These are phyloP conservation scores for Chrysanthemum lavandulifolium DNA, from an alignment of 129 eudicot genomes.

Conservation along the genomic window DNA sequence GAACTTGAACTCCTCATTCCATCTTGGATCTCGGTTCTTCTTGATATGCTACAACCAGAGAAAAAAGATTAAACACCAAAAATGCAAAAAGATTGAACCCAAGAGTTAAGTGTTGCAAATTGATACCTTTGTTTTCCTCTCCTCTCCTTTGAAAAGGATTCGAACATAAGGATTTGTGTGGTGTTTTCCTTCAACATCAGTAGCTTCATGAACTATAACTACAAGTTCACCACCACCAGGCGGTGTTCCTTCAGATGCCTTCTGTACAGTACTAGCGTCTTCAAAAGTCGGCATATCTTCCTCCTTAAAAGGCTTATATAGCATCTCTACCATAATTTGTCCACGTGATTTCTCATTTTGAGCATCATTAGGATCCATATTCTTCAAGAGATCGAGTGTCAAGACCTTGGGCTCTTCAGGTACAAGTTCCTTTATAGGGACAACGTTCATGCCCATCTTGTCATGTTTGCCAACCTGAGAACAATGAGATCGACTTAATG, in stretches of 20 bases:
- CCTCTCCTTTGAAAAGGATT: slow-evolving; percentile 80
- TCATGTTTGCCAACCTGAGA: slow-evolving; percentile 85
- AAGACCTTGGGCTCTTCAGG: slow-evolving; percentile 72
- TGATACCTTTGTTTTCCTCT: slow-evolving; percentile 80
- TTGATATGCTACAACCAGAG: slow-evolving; percentile 56
- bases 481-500: neutral
- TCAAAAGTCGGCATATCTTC: slow-evolving; percentile 62
- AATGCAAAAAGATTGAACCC: neutral
- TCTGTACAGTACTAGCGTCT: slow-evolving; percentile 44
- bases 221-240: slow-evolving; percentile 82
- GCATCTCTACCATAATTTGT: slow-evolving; percentile 65
- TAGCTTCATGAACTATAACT: slow-evolving; percentile 82
- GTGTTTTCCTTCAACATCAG: slow-evolving; percentile 95
- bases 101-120: neutral
- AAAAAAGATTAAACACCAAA: neutral
- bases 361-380: slow-evolving; percentile 65
- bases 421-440: slow-evolving; percentile 66
- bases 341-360: slow-evolving; percentile 89
- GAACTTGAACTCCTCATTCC: slow-evolving; percentile 88
- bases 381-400: slow-evolving; percentile 74
- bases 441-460: slow-evolving; percentile 88
- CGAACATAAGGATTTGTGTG: slow-evolving; percentile 89
- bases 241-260: slow-evolving; percentile 93
- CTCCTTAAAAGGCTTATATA: slow-evolving; percentile 86
- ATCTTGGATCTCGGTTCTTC: slow-evolving; percentile 93